Evolutionary conservation across 148 eudicot genomes (phyloP).

Genomic region (Polygonum aviculare): DNA sequence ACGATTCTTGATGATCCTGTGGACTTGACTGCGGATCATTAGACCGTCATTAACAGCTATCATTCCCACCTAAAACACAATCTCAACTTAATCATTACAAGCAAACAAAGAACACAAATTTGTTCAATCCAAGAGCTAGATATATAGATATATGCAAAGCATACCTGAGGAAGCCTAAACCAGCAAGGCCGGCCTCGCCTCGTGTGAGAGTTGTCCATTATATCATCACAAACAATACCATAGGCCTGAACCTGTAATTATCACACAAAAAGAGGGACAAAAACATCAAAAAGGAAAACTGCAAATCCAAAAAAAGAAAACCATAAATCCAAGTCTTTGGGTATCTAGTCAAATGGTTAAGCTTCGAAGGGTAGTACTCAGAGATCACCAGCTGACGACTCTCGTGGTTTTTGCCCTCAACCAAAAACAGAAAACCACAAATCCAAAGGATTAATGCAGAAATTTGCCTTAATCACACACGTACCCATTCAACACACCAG

Average conservation of each 20-base stretch:
- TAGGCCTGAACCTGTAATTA: slow-evolving; percentile 57
- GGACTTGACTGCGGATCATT: slow-evolving; percentile 64
- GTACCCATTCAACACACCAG: slow-evolving; percentile 52
- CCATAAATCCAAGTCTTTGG: no score
- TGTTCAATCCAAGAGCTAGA: not conserved
- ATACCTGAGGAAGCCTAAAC: slow-evolving; percentile 62
- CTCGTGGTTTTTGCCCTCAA: no score
- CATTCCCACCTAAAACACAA: slow-evolving; percentile 59
- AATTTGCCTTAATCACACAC: not conserved
- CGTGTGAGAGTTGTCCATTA: slow-evolving; percentile 58
- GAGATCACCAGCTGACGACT: no score
- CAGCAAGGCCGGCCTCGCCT: slow-evolving; percentile 76
- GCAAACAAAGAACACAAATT: not conserved
- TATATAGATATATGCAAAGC: not conserved
- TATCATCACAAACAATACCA: slow-evolving; percentile 66
- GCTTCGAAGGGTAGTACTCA: no score
- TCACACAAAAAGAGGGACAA: not conserved
- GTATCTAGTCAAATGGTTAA: no score
- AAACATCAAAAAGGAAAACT: not conserved
- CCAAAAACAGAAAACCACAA: not conserved
- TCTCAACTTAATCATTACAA: not conserved
- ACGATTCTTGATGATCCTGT: slow-evolving; percentile 65
- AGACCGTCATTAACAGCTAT: slow-evolving; percentile 74
- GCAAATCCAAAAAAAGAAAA: no score
- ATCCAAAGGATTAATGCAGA: not conserved